phyloP scores from a whole-genome alignment of 441 rosid genomes.

The Aquilaria agallochum region DNA sequence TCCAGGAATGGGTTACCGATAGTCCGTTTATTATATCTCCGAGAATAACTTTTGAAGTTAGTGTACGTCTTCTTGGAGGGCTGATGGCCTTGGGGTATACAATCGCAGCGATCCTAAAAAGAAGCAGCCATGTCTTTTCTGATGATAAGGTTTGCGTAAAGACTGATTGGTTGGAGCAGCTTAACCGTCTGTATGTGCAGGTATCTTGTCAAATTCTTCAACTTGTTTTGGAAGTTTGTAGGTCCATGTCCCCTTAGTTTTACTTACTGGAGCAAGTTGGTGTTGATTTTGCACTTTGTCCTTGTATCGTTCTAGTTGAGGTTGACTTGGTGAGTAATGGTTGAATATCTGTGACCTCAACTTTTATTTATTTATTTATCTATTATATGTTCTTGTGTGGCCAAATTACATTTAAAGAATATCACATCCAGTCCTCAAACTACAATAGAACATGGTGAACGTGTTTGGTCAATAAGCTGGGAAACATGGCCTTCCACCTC shows the following conservation, averaged over 20 bases:
- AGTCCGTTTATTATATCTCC: constrained; percentile 98
- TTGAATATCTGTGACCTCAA: too few species aligned
- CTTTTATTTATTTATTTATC: too few species aligned
- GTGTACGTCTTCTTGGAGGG: constrained; percentile 95
- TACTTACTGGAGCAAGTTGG: background rate
- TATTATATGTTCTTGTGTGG: too few species aligned
- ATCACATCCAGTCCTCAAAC: too few species aligned
- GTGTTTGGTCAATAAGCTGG: too few species aligned
- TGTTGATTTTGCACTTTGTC: background rate
- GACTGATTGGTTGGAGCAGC: constrained; percentile 97
- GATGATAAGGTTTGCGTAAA: constrained; percentile 80
- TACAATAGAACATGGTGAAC: too few species aligned
- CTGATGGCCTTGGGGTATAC: constrained; percentile 98
- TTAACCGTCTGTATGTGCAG: constrained; percentile 90
- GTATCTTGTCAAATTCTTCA: constrained; percentile 28
- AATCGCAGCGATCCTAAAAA: constrained; percentile 83
- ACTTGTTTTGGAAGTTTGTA: background rate
- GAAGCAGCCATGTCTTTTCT: constrained; percentile 86
- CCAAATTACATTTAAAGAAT: too few species aligned
- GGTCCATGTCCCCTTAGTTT: background rate
- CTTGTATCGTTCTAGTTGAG: too few species aligned
- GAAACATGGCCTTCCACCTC: too few species aligned
- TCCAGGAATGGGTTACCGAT: constrained; percentile 98
- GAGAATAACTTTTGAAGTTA: constrained; percentile 95
- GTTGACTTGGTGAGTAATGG: too few species aligned